phyloP scores from a whole-genome alignment of 2,329 filamentous ascomycete genomes.

The Aspergillus awamori region DNA sequence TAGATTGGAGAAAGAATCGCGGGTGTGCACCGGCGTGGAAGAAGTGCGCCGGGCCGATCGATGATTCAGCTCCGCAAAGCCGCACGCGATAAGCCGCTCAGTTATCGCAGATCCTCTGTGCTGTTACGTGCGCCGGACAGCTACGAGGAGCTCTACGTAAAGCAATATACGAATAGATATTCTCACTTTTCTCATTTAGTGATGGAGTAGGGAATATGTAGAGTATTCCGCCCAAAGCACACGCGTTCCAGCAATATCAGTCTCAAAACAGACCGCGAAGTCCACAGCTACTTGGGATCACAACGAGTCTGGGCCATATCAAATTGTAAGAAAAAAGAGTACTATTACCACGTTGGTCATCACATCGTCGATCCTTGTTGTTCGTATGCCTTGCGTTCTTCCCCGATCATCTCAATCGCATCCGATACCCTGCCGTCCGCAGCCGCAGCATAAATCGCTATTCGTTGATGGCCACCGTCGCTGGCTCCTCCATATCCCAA shows the following conservation, averaged over 20 bases:
- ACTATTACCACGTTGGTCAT: conserved; percentile 6
- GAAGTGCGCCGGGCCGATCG: conserved; percentile 13
- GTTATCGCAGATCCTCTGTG: neutral
- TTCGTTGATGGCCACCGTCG: conserved; percentile 40
- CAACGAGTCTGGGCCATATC: neutral
- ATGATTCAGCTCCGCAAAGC: conserved; percentile 16
- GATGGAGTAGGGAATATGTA: neutral
- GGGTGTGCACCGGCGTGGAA: neutral
- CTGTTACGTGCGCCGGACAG: no score
- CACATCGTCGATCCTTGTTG: conserved; percentile 24
- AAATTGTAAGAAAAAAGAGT: conserved; percentile 8
- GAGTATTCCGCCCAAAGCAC: neutral
- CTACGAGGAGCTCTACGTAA: no score
- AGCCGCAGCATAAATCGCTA: conserved; percentile 50
- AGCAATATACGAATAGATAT: neutral
- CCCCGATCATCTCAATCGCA: conserved; percentile 56
- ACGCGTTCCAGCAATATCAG: neutral
- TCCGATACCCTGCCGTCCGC: conserved; percentile 46
- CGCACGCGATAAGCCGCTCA: neutral
- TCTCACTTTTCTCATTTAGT: no score
- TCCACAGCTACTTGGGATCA: conserved; percentile 3
- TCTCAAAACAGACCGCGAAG: neutral
- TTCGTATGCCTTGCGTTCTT: conserved; percentile 49
- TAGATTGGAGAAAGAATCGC: neutral
- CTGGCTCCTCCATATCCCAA: conserved; percentile 46